Base-by-base conservation (phyloP, 2,329 filamentous ascomycete species). In the Neodidymelliopsis sp. region DNA sequence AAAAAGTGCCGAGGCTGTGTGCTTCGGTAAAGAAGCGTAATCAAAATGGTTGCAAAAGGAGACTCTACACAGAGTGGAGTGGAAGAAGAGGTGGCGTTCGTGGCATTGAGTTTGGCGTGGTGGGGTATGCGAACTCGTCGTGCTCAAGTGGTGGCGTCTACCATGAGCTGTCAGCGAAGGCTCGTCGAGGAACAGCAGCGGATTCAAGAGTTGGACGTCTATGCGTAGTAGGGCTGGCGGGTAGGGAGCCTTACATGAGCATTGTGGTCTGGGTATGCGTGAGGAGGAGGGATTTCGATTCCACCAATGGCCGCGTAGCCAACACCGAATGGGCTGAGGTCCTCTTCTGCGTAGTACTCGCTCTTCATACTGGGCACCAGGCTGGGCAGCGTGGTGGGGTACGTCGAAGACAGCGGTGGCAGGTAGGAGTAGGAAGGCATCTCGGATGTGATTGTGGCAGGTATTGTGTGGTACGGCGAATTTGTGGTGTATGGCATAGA, bases 121-220 rank as follows among this genome's bases (percentile, higher is more conserved):
- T 83, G 27, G 87, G 87, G 74, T 71, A 76, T 40, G 61, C 59
- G 37, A 67, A 70, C 49, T 78, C 76, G 41, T 73, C 87, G 70
- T 88, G 86, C 65, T 86, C 88, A 63, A 91, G 83, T 67, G 88
- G 86, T 75, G 88, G 88, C 73, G 88, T 91, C 88, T 91, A 62
- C 69, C 67, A 57, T 45, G 60, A 59, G 54, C 59, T 62, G 70
- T 73, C 69, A 73, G 70, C 63, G 61, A 55, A 59, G 63, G 65
- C 57, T 65, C 63, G 65, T 65, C 59, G 58, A 62, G 47, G 47
- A 47, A 53, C 56, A 53, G 57, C 56, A 52, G 56, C 40, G 51
- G 44, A 35, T 49, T 53, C 37, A 66, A 65, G 62, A 66, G 65
- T 39, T 62, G 59, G 59, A 49, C 46, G 47, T 59, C 59, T 54